These are phyloP conservation scores for Schizophyllum amplum DNA, from an alignment of 1,284 basidiomycete species.

Conservation along the genomic window DNA sequence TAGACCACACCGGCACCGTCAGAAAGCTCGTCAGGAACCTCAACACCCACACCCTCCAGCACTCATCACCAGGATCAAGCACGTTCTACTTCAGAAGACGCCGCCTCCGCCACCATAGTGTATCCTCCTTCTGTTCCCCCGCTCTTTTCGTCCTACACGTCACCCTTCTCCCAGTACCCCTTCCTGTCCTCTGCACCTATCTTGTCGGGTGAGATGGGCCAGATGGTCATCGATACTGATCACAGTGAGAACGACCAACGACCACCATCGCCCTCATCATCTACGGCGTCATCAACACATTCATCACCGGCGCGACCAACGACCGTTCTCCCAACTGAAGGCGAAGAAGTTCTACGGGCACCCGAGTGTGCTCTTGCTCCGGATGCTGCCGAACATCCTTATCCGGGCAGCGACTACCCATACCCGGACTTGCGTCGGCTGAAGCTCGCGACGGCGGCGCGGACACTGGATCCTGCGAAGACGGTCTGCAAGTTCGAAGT, in stretches of 20 bases:
- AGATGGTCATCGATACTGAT: background rate
- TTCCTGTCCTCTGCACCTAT: background rate
- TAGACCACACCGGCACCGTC: too few relatives aligned
- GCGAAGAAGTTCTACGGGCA: background rate
- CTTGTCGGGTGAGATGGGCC: background rate
- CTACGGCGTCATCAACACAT: background rate
- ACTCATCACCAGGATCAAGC: background rate
- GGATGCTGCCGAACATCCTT: background rate
- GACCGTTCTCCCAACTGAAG: background rate
- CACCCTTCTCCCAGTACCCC: background rate
- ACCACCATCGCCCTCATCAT: constrained; percentile 12
- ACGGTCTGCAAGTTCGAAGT: constrained; percentile 69
- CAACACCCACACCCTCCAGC: background rate
- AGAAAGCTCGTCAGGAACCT: too few relatives aligned
- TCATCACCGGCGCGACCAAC: background rate
- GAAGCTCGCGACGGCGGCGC: constrained; percentile 38
- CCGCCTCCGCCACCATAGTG: background rate
- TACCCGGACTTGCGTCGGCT: constrained; percentile 44
- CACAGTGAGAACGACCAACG: background rate
- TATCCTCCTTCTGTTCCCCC: background rate
- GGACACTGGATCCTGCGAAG: constrained; percentile 35
- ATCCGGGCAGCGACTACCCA: constrained; percentile 6
- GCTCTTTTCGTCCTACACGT: background rate
- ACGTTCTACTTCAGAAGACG: background rate
- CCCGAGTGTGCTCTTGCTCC: background rate